Percentiles rank a stretch among this genome's conserved stretches.
These are phyloP conservation scores for Mycena maculata DNA, from an alignment of 768 basidiomycete species.

Conservation along the genomic window DNA sequence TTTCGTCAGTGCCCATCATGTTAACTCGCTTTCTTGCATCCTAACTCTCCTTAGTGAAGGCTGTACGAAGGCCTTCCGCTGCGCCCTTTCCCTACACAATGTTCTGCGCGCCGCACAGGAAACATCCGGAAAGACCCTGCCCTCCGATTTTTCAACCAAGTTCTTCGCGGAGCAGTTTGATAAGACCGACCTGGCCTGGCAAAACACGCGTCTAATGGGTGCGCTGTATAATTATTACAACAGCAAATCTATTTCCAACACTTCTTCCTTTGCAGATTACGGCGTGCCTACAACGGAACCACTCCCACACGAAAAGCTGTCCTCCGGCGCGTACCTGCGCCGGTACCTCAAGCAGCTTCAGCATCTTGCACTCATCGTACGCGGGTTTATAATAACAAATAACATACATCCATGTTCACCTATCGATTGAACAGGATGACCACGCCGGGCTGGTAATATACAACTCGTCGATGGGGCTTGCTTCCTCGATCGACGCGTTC, in stretches of 20 bases:
- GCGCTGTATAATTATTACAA: neutral
- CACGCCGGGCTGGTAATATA: conserved; percentile 28
- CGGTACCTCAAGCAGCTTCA: conserved; percentile 16
- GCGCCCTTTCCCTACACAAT: conserved; percentile 22
- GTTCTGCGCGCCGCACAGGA: neutral
- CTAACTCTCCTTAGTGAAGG: conserved; percentile 14
- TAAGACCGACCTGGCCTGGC: conserved; percentile 30
- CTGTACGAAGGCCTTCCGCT: conserved; percentile 24
- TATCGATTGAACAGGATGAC: conserved; percentile 29
- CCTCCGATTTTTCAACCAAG: conserved; percentile 24
- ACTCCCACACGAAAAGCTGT: neutral
- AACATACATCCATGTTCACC: too few species aligned
- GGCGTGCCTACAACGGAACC: conserved; percentile 14
- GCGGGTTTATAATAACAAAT: too few species aligned
- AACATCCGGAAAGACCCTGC: neutral
- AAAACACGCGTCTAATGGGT: conserved; percentile 26
- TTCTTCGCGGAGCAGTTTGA: conserved; percentile 32
- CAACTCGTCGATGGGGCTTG: conserved; percentile 25
- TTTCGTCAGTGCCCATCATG: conserved; percentile 6
- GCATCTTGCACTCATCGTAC: conserved; percentile 22
- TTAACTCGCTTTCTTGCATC: too few species aligned
- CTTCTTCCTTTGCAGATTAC: neutral
- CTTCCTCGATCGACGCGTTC: conserved; percentile 33
- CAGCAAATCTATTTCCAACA: neutral
- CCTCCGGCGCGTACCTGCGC: conserved; percentile 12